A percentile compares a stretch with the other conserved stretches of the same genome.
Conservation (phyloP, 108 stramenopile species). For the Parietichytrium sp. region DNA sequence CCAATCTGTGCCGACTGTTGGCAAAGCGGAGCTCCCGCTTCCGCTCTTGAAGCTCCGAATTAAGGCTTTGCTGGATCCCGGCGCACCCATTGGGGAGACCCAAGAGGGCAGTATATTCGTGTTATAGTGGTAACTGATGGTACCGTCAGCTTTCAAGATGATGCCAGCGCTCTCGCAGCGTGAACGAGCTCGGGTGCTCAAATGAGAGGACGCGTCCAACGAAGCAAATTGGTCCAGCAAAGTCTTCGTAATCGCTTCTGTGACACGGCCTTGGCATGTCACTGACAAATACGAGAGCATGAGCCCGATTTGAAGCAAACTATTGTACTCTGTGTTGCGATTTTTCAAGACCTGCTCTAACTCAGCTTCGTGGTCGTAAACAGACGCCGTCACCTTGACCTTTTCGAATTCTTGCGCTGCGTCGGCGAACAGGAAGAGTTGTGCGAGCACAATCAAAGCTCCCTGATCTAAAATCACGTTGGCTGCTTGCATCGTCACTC, state of each 20-base stretch:
- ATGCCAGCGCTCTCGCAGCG: constrained; percentile 12
- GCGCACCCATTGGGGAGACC: no score
- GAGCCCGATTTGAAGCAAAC: neutral
- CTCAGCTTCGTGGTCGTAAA: constrained; percentile 22
- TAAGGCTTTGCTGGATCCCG: no score
- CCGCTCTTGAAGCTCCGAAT: no score
- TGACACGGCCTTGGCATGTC: neutral
- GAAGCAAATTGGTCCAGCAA: neutral
- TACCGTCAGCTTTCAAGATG: neutral
- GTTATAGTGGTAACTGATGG: no score
- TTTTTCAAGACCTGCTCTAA: constrained; percentile 7
- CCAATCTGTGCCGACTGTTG: neutral
- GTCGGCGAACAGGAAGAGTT: constrained; percentile 17
- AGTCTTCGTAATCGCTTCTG: neutral
- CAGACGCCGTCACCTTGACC: neutral
- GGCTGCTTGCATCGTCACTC: constrained; percentile 19
- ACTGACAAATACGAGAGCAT: neutral
- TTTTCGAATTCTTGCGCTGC: neutral
- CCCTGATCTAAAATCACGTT: constrained; percentile 17
- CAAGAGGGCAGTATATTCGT: no score
- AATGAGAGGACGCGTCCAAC: neutral
- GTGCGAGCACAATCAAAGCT: neutral
- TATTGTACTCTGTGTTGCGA: neutral
- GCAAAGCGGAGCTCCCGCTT: neutral
- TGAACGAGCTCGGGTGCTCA: neutral